Evolutionary conservation across 192 early-diverging fungal genomes (phyloP), one percentile per base, ranked within the genome.

Genomic region (Gigaspora rosea): DNA sequence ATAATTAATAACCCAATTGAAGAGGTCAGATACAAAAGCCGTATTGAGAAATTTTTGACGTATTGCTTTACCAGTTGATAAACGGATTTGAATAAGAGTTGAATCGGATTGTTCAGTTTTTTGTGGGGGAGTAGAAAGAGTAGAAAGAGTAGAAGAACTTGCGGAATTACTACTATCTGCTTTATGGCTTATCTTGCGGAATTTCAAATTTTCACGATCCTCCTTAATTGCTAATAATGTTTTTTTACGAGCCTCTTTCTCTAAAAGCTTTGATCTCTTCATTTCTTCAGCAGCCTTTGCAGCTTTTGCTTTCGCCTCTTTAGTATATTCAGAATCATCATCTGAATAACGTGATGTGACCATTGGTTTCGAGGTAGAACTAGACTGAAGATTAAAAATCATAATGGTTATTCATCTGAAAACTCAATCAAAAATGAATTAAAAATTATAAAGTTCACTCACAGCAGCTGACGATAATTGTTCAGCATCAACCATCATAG

Each of bases 161-260:
- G 33, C 16, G 27, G 27, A 22, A 63, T 1, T 35, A 32, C 5
- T 12, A 33, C 1, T 32, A 20, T 63, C 27, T 32, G 58, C 20
- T 62, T 62, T 10, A 63, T 63, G 61, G 15, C 10, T 13, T 33
- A 33, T 20, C 16, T 63, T 63, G 12, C 61, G 61, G 6, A 33
- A 33, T 63, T 63, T 63, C 12, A 20, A 33, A 11, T n/a, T 63
- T 13, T 20, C n/a, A 4, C 61, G 22, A 32, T 63, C 61, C 33
- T 63, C 61, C 27, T 63, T 35, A 33, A 63, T 63, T 63, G 61
- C 61, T 33, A 63, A 63, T n/a, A 63, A 63, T 13, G 61, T 15
- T 63, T 63, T 63, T 8, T 63, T 63, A 63, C 61, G 61, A 63
- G 32, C 61, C 33, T 63, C 61, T 13, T 33, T n/a, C 13, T 63